Conservation (phyloP, 148 eudicot species). For the Heliosperma pusillum region DNA sequence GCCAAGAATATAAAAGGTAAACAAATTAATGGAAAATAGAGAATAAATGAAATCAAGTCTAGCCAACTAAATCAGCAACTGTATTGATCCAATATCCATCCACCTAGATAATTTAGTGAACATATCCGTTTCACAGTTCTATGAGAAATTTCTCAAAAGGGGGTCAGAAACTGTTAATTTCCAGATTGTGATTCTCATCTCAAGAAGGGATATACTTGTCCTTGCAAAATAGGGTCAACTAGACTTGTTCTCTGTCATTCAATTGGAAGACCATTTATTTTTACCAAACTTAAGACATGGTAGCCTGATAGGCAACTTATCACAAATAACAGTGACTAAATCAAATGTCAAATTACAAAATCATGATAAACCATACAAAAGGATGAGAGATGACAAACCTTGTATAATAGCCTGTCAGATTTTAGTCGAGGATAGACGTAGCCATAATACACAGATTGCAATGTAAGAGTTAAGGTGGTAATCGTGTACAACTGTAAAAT, state of each 20-base stretch:
- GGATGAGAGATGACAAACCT: conserved; percentile 36
- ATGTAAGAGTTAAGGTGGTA: conserved; percentile 50
- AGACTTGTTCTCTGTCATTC: conserved; percentile 1
- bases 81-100: not conserved
- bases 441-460: conserved; percentile 61
- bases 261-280: not conserved
- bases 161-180: not conserved
- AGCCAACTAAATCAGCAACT: too few relatives aligned
- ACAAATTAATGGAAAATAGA: too few relatives aligned
- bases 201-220: not conserved
- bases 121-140: not conserved
- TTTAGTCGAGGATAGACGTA: conserved; percentile 49
- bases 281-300: not conserved
- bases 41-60: too few relatives aligned
- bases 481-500: conserved; percentile 51
- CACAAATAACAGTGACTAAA: not conserved
- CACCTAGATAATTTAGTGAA: not conserved
- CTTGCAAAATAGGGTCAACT: not conserved
- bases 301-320: not conserved
- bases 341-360: not conserved
- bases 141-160: not conserved
- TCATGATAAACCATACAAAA: not conserved
- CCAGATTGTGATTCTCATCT: not conserved
- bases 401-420: conserved; percentile 34
- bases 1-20: too few relatives aligned